Evolutionary conservation across 169 alveolate species (phyloP).

Genomic region (Plasmodium coatneyi): DNA sequence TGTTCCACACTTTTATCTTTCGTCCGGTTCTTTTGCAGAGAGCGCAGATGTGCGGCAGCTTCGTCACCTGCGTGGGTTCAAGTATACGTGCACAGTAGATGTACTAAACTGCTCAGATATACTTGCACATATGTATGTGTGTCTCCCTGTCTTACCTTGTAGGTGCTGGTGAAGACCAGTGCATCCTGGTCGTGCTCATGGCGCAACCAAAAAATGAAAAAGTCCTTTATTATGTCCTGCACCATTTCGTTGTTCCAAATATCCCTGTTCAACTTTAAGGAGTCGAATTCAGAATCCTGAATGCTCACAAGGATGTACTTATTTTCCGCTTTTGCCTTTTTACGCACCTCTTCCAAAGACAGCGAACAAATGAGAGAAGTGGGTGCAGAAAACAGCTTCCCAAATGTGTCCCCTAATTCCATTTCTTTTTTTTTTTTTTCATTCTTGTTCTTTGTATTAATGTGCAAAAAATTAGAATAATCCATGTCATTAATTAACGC

Average conservation of each 20-base stretch:
- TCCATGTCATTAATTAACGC: constrained; percentile 72
- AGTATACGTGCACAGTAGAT: neutral
- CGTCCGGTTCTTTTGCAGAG: constrained; percentile 66
- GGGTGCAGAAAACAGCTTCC: constrained; percentile 62
- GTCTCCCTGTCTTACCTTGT: constrained; percentile 27
- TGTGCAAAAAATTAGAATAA: constrained; percentile 12
- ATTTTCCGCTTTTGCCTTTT: constrained; percentile 39
- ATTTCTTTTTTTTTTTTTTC: constrained; percentile 5
- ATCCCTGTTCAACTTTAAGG: constrained; percentile 46
- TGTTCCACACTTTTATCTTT: constrained; percentile 74
- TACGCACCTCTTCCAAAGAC: constrained; percentile 54
- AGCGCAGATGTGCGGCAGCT: constrained; percentile 48
- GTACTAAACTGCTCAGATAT: neutral
- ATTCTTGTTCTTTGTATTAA: constrained; percentile 17
- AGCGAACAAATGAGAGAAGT: constrained; percentile 15
- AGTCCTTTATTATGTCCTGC: constrained; percentile 53
- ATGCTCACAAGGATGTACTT: constrained; percentile 44
- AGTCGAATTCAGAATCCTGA: constrained; percentile 56
- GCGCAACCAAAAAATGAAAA: constrained; percentile 58
- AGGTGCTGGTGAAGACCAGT: constrained; percentile 26
- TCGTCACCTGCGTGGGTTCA: constrained; percentile 15
- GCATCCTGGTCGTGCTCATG: constrained; percentile 63
- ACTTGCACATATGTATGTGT: neutral
- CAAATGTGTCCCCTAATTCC: constrained; percentile 44
- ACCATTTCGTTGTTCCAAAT: constrained; percentile 63